Conservation (phyloP, 257 asterid species). For the Rhazya stricta region DNA sequence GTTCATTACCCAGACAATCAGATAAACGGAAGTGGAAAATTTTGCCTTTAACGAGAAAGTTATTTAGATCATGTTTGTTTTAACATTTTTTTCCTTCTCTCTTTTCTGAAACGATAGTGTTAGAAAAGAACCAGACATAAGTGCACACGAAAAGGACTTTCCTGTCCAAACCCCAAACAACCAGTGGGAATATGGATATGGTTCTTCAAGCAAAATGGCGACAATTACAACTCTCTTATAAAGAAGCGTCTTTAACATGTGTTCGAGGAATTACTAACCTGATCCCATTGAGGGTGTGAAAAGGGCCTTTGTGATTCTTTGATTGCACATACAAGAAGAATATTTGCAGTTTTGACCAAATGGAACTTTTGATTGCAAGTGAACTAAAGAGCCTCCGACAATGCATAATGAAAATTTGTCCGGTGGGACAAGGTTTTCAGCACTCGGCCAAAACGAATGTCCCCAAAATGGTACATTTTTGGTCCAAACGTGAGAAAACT, state of each 20-base stretch:
- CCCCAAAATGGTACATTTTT: neutral
- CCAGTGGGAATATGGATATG: neutral
- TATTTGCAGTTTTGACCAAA: conserved; percentile 7
- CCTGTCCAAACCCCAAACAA: neutral
- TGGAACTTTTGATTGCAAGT: conserved; percentile 3
- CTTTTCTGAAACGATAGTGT: neutral
- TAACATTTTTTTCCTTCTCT: neutral
- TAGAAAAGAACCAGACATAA: neutral
- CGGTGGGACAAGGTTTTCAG: conserved; percentile 2
- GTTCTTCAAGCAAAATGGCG: neutral
- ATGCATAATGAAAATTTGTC: neutral
- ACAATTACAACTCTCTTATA: neutral
- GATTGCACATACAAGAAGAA: neutral
- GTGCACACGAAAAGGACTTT: neutral
- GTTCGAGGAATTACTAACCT: too few relatives aligned
- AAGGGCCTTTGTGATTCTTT: neutral
- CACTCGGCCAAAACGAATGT: conserved; percentile 6
- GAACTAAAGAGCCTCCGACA: neutral
- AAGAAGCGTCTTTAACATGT: too few relatives aligned
- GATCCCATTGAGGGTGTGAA: conserved; percentile 3
- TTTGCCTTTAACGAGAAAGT: conserved; percentile 1
- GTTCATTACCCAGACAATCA: neutral
- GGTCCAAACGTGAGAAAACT: neutral
- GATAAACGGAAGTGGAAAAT: neutral
- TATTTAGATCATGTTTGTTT: neutral